These are phyloP conservation scores for Eucalyptus viminalis DNA, from an alignment of 345 rosid genomes.

Conservation along the genomic window DNA sequence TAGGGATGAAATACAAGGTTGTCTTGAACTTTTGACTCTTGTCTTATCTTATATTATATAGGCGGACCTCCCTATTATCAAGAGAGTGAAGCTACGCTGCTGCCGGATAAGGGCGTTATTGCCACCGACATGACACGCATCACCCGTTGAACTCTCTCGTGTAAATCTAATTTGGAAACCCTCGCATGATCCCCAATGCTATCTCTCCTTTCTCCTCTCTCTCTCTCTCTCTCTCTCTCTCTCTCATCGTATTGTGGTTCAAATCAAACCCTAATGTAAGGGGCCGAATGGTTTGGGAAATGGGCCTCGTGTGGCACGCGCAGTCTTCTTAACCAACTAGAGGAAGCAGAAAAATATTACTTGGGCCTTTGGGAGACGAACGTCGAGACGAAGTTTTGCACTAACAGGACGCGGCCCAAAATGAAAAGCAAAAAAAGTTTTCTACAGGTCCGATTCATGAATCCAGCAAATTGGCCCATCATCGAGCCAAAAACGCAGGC, in stretches of 20 bases:
- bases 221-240: background rate
- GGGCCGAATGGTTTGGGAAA: background rate
- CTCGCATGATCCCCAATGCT: background rate
- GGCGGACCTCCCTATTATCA: background rate
- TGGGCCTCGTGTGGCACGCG: background rate
- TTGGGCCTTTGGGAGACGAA: background rate
- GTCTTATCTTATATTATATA: background rate
- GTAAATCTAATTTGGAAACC: background rate
- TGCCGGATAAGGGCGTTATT: background rate
- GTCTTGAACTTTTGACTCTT: background rate
- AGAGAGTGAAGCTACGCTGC: background rate
- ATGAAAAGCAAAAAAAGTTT: rapidly evolving
- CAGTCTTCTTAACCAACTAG: background rate
- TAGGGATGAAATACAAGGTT: background rate
- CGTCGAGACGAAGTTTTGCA: background rate
- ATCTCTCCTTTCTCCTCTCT: background rate
- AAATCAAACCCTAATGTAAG: background rate
- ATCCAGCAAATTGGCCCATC: background rate
- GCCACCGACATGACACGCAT: background rate
- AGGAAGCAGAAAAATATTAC: background rate
- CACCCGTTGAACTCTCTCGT: background rate
- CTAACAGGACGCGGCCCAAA: background rate
- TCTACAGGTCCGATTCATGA: background rate
- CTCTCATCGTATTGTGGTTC: background rate
- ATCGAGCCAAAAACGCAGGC: background rate